Conservation (phyloP, 2,329 filamentous ascomycete species). For the Thermoascus crustaceus region DNA sequence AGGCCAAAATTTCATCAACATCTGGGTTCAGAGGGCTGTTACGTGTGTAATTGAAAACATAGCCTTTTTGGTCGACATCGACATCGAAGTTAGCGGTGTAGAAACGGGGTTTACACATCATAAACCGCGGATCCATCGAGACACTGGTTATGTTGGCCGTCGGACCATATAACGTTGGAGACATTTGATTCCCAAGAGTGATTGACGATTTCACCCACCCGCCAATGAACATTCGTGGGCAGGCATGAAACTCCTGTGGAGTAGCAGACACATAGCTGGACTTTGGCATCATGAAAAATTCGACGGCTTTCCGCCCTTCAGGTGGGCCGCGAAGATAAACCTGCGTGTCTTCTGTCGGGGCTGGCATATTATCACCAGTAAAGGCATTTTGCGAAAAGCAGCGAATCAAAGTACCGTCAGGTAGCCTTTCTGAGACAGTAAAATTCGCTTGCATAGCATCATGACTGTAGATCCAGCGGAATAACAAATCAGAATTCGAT, state of each 20-base stretch:
- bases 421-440: background rate
- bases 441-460: constrained; percentile 1
- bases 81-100: constrained; percentile 26
- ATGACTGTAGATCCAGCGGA: background rate
- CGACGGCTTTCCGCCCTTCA: background rate
- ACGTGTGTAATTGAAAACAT: constrained; percentile 14
- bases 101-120: constrained; percentile 31
- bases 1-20: background rate
- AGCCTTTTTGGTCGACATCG: constrained; percentile 23
- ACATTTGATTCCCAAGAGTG: background rate
- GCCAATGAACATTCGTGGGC: constrained; percentile 3
- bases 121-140: constrained; percentile 15
- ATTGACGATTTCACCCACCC: constrained; percentile 3
- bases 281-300: constrained; percentile 3
- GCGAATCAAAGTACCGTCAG: constrained; percentile 1
- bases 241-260: background rate
- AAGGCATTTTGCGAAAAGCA: background rate
- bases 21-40: constrained; percentile 1
- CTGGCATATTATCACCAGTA: constrained; percentile 9
- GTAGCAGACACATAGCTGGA: background rate
- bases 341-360: constrained; percentile 7
- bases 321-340: constrained; percentile 4
- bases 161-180: constrained; percentile 1
- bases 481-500: background rate
- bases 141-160: constrained; percentile 1